Percentiles rank a stretch among this genome's conserved stretches.
Evolutionary conservation across 2,329 filamentous ascomycete species (phyloP).

Genomic region (Aureobasidium melanogenum): DNA sequence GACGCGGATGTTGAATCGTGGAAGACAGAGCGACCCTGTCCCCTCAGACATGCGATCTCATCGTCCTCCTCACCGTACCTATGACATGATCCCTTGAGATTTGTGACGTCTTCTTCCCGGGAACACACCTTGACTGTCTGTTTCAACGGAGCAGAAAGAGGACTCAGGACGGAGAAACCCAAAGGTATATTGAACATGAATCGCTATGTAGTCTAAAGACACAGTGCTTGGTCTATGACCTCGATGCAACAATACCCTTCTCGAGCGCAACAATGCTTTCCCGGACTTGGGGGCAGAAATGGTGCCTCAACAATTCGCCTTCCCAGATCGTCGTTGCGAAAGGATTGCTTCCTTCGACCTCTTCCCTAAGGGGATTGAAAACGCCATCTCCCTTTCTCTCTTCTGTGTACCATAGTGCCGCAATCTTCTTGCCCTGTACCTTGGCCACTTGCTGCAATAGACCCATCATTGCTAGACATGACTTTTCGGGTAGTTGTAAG

Average conservation of each 20-base stretch:
- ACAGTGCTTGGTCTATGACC: not conserved
- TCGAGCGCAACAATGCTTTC: slow-evolving; percentile 40
- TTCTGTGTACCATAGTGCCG: slow-evolving; percentile 86
- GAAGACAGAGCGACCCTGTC: not conserved
- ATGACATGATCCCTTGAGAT: not conserved
- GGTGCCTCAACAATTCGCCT: slow-evolving; percentile 72
- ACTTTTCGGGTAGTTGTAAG: slow-evolving; percentile 86
- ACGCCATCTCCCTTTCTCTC: slow-evolving; percentile 85
- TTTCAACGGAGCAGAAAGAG: accelerated
- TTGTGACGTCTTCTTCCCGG: not conserved
- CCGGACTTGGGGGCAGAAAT: slow-evolving; percentile 80
- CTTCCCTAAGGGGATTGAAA: slow-evolving; percentile 57
- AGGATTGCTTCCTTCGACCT: slow-evolving; percentile 79
- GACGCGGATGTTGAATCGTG: not conserved
- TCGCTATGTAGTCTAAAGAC: not conserved
- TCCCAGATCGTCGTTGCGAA: slow-evolving; percentile 91
- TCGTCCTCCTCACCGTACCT: not conserved
- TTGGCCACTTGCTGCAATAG: slow-evolving; percentile 71
- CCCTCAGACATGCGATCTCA: not conserved
- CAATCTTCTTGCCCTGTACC: slow-evolving; percentile 73
- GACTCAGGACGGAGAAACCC: not conserved
- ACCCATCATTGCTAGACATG: slow-evolving; percentile 67
- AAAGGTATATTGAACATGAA: not conserved
- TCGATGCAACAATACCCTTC: slow-evolving; percentile 7
- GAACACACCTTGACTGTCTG: too few relatives aligned